A percentile compares a stretch with the other conserved stretches of the same genome.
Evolutionary conservation across 345 rosid species (phyloP).

Genomic region (Pugionium dolabratum): DNA sequence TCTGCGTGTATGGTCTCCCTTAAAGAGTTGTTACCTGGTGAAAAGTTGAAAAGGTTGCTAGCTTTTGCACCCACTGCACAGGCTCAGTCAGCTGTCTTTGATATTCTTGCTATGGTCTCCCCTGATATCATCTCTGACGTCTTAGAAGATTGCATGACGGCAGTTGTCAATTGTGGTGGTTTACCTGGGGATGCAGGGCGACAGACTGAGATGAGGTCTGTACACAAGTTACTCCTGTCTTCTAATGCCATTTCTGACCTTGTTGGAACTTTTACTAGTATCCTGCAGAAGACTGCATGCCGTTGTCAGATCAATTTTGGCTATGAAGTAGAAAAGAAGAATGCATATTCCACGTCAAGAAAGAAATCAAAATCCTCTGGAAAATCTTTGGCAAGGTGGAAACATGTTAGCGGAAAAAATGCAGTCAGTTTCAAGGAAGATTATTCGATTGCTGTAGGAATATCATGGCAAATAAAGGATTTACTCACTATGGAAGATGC

Average conservation of each 20-base stretch:
- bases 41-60: slow-evolving; percentile 55
- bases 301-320: slow-evolving; percentile 80
- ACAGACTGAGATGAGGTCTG: slow-evolving; percentile 74
- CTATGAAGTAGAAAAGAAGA: slow-evolving; percentile 55
- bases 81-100: slow-evolving; percentile 63
- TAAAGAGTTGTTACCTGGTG: slow-evolving; percentile 55
- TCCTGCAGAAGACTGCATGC: slow-evolving; percentile 68
- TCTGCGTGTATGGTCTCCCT: slow-evolving; percentile 53
- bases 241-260: slow-evolving; percentile 54
- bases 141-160: slow-evolving; percentile 62
- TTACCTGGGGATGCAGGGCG: slow-evolving; percentile 54
- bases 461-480: slow-evolving; percentile 91
- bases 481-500: slow-evolving; percentile 55
- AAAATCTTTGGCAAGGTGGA: slow-evolving; percentile 60
- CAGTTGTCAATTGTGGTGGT: slow-evolving; percentile 58
- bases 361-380: slow-evolving; percentile 55
- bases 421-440: slow-evolving; percentile 61
- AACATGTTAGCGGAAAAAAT: slow-evolving; percentile 51
- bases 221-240: slow-evolving; percentile 69
- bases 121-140: slow-evolving; percentile 52
- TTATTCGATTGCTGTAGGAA: slow-evolving; percentile 68
- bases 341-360: slow-evolving; percentile 47
- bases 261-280: slow-evolving; percentile 54
- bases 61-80: slow-evolving; percentile 59
- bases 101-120: slow-evolving; percentile 53